A percentile compares a stretch with the other conserved stretches of the same genome.
Conservation (phyloP, 441 rosid species). For the Populus hybrid region DNA sequence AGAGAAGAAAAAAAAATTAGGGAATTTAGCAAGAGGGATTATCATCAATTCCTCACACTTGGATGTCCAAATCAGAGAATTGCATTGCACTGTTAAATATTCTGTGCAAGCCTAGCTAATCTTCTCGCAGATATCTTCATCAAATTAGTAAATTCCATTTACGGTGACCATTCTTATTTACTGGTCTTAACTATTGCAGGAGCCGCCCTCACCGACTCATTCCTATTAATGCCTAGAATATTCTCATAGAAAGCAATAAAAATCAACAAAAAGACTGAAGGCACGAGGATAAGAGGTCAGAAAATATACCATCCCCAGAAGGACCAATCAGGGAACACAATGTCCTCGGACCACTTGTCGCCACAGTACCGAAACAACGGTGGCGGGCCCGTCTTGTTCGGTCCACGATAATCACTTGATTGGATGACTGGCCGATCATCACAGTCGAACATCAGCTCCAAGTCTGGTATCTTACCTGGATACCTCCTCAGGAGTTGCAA, state of each 20-base stretch:
- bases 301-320: slow-evolving; percentile 45
- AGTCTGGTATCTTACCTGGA: slow-evolving; percentile 64
- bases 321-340: slow-evolving; percentile 81
- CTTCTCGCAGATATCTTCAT: neutral
- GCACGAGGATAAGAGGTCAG: neutral
- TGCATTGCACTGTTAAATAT: neutral
- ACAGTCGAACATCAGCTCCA: slow-evolving; percentile 78
- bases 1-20: neutral
- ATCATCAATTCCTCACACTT: neutral
- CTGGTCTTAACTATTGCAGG: neutral
- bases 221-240: neutral
- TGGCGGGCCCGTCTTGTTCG: slow-evolving; percentile 39
- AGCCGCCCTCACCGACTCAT: neutral
- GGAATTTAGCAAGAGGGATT: neutral
- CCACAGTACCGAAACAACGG: slow-evolving; percentile 63
- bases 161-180: neutral
- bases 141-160: no score
- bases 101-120: neutral
- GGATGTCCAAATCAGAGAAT: neutral
- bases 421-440: slow-evolving; percentile 55
- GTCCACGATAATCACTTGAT: slow-evolving; percentile 27
- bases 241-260: neutral
- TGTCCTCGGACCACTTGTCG: slow-evolving; percentile 50
- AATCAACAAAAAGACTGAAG: neutral
- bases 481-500: slow-evolving; percentile 58